Base-by-base conservation (phyloP, 192 early-diverging fungal genomes). In the Entomortierella lignicola region DNA sequence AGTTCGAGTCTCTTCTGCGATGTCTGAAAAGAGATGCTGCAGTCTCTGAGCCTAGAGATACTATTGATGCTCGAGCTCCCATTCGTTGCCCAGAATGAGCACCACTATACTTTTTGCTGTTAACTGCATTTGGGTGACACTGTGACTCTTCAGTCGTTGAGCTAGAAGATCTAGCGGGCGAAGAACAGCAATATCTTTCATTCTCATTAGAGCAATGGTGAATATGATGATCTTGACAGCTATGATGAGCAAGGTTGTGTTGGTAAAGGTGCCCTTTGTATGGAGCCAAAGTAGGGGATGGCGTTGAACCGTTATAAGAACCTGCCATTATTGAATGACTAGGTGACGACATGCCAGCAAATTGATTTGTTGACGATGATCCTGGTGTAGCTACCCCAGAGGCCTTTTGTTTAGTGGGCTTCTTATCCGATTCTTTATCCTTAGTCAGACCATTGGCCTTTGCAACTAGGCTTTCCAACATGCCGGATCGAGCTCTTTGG, bases 401-500 rank as follows among this genome's bases (percentile, higher is more conserved):
- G 0, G 63, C n/a, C 37, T 53, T 66, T 18, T 65, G 60, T 4
- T 52, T 51, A 29, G 55, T 63, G 15, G 60, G 10, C 41, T 68
- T 62, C 67, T 70, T 79, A 7, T 69, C 62, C 0, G 55, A 41
- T 10, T 74, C 72, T 27, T 66, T 74, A 4, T 70, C 75, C 57
- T 79, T 79, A 2, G 77, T 53, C 23, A 85, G 30, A 34, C 71
- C 72, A 21, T 66, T 72, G 1, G 81, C 84, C 37, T 80, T 80
- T 31, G 82, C 71, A 1, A 85, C 84, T 37, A 85, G 41, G 63
- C 63, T 81, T n/a, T 70, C 71, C 57, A 88, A 54, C 52, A 85
- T 85, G 12, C 86, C 86, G 48, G 83, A 83, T 2, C 87, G 74
- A 31, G 87, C 85, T 52, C 87, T 54, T 25, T 73, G 69, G 58